Evolutionary conservation across 2,329 filamentous ascomycete species (phyloP).

Genomic region (Colletotrichum limetticola): DNA sequence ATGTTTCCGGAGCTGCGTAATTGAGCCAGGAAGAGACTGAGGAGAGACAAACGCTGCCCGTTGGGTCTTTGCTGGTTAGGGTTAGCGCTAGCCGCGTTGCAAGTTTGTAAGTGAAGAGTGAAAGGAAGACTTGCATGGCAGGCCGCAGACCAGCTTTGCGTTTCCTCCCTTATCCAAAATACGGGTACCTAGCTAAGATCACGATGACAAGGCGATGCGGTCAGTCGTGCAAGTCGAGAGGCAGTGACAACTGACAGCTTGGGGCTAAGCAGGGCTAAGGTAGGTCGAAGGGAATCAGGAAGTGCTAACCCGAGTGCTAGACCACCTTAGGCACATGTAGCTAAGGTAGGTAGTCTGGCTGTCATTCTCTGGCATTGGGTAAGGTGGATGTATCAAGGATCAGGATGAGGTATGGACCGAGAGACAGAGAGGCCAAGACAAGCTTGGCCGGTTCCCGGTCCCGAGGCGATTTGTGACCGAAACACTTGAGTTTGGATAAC

Average conservation of each 20-base stretch:
- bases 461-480: not conserved
- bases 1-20: slow-evolving; percentile 12
- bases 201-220: not conserved
- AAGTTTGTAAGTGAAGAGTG: not conserved
- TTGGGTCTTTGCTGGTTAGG: not conserved
- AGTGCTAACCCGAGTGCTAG: not conserved
- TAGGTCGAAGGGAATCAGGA: not conserved
- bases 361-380: not conserved
- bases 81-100: not conserved
- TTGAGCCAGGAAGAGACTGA: not conserved
- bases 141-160: not conserved
- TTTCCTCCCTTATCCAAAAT: not conserved
- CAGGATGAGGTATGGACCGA: not conserved
- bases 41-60: not conserved
- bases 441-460: not conserved
- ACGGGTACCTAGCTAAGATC: not conserved
- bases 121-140: not conserved
- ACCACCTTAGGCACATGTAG: not conserved
- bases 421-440: not conserved
- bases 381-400: not conserved
- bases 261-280: not conserved
- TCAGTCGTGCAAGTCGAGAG: not conserved
- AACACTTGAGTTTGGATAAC: not conserved
- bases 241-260: not conserved
- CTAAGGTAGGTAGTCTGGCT: not conserved